Evolutionary conservation across 148 eudicot genomes (phyloP), one percentile per base, ranked within the genome.

Genomic region (Fagopyrum esculentum): DNA sequence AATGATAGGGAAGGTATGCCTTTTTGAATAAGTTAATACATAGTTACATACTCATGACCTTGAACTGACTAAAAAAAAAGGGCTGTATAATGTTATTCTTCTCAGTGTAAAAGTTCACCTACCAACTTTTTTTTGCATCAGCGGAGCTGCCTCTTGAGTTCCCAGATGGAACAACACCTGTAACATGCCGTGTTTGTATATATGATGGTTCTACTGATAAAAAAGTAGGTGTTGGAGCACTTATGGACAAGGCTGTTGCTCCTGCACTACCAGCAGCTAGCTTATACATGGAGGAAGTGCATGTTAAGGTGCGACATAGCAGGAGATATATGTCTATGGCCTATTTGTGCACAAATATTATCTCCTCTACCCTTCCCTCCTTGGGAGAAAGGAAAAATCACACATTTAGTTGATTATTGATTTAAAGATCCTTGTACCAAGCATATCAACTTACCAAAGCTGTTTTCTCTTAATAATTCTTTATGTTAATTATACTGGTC

Each of bases 101-200:
- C 12, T 66, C 3, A 43, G 6, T 66, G 19, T 43, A 6, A 35
- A 35, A 66, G 19, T 40, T 35, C 8, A 43, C 46, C 19, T 66
- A 15, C 45, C 43, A 66, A 57, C 40, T 35, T 40, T 40, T 40
- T 3, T 81, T 35, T 69, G 68, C 47, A 40, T 76, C 81, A 85
- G 99, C 90, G 76, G 97, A 87, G 78, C 80, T 92, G 74, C 99
- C 99, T 6, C 82, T 95, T 80, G 97, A 92, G 85, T 95, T 95
- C 81, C 97, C 99, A 1, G 97, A 95, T 85, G 99, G 99, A 70
- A 95, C 99, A 15, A 92, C 97, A 59, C 97, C 99, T 45, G 97
- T 92, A 48, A 87, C 99, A 4, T 89, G 92, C 79, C 94, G 97
- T 75, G 99, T 95, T 40, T 95, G 92, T 79, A 83, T 92, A 75